Base-by-base conservation (phyloP, 495 filamentous ascomycete species). In the Daldinia loculata region DNA sequence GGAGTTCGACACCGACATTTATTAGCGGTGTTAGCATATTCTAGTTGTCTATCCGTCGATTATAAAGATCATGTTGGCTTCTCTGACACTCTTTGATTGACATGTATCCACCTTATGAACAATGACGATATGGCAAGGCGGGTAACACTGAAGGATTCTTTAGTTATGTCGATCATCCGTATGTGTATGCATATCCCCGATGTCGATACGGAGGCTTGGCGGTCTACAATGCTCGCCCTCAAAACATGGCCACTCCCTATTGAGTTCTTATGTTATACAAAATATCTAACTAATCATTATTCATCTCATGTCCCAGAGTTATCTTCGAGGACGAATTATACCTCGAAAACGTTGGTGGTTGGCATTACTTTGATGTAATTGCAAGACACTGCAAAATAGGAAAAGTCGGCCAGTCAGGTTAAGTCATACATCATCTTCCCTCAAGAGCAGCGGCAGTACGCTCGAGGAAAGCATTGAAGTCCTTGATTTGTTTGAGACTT, bases 401-500 rank as follows among this genome's bases (percentile, higher is more conserved):
- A 56, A 36, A 56, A 56, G 30, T 22, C 30, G 4, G 19, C 56
- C 34, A 19, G 17, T 9, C 36, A 59, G 3, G 30, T 36, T 24
- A 57, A 38, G 30, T 19, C 48, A 19, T 39, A 39, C 24, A 67
- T 63, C 39, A 69, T 67, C 78, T 79, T 39, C 80, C 67, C 74
- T 88, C 85, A 48, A 88, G 75, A 14, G 78, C 82, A 17, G 78
- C 72, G 12, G 85, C 83, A 15, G 84, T 77, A 38, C 85, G 78
- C 71, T 88, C 86, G 43, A 88, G 77, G 68, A 88, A 87, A 32
- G 79, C 80, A 64, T 88, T 88, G 66, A 88, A 87, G 30, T 85
- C 84, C 66, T 78, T 84, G 67, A 88, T 82, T 69, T 85, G 82
- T 63, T 80, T 81, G 67, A 88, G 76, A 2, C 81, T 69, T 5